Evolutionary conservation across 306 rosid species (phyloP).

Genomic region (Rosa rugosa): DNA sequence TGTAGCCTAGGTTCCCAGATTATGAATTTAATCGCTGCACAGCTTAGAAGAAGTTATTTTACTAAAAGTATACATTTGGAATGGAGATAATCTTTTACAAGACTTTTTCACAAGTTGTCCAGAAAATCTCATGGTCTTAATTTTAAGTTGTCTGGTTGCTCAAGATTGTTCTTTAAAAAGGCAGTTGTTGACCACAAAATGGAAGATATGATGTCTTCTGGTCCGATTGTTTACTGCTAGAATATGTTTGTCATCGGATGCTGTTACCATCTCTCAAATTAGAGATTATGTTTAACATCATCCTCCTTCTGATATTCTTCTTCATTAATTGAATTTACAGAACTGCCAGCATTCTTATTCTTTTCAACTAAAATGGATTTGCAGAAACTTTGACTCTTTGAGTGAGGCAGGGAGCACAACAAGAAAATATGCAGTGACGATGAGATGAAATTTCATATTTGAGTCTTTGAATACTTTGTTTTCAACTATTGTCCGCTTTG

Average conservation of each 20-base stretch:
- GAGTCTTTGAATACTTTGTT: no score
- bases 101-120: neutral
- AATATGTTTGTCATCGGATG: no score
- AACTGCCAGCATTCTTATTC: no score
- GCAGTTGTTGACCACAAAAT: neutral
- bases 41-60: neutral
- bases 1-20: neutral
- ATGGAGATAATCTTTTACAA: neutral
- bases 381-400: no score
- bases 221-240: neutral
- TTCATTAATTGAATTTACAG: no score
- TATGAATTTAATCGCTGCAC: neutral
- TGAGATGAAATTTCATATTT: no score
- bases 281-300: neutral
- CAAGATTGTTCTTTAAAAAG: neutral
- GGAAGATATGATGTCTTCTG: neutral
- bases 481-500: no score
- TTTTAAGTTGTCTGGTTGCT: neutral
- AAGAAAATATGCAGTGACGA: no score
- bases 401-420: no score
- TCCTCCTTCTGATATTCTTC: conserved; percentile 20
- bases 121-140: neutral
- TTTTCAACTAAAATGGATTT: no score
- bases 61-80: neutral
- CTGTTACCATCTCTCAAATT: neutral